These are phyloP conservation scores for Botrytis squamosa DNA, from an alignment of 2,329 filamentous ascomycete genomes.

Conservation along the genomic window DNA sequence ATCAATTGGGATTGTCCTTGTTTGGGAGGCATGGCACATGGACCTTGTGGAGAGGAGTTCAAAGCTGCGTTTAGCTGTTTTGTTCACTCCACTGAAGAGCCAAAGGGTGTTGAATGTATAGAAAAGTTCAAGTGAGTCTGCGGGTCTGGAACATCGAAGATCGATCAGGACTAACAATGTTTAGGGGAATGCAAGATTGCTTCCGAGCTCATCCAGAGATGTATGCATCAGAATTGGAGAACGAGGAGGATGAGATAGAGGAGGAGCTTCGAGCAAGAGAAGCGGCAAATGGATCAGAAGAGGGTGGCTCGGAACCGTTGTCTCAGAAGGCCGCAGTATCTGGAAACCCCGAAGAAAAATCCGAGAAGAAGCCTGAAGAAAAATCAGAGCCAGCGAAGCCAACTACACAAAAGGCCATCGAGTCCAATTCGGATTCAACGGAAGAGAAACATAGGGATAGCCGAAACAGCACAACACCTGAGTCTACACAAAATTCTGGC, in stretches of 20 bases:
- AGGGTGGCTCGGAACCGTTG: constrained; percentile 16
- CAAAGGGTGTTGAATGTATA: constrained; percentile 97
- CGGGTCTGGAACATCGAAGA: not conserved
- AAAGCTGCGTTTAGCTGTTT: constrained; percentile 97
- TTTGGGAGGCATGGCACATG: constrained; percentile 93
- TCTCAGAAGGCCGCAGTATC: constrained; percentile 11
- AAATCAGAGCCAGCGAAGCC: constrained; percentile 8
- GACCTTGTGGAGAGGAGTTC: constrained; percentile 94
- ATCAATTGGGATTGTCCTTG: constrained; percentile 99
- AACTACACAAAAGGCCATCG: constrained; percentile 9
- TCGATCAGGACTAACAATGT: constrained; percentile 30
- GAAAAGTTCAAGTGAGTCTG: constrained; percentile 87
- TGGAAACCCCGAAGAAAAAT: not conserved
- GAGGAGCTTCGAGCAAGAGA: constrained; percentile 36
- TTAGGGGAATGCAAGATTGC: constrained; percentile 93
- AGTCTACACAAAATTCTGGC: constrained; percentile 18
- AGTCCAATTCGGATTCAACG: not conserved
- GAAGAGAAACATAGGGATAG: not conserved
- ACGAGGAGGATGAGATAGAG: constrained; percentile 63
- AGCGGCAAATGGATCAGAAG: constrained; percentile 22
- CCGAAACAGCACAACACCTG: constrained; percentile 25
- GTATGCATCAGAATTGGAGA: constrained; percentile 83
- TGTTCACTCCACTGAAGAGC: constrained; percentile 90
- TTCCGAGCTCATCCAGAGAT: constrained; percentile 91
- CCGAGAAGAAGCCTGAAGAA: not conserved